Evolutionary conservation across 2,329 filamentous ascomycete species (phyloP).

Genomic region (Zasmidium angulare): DNA sequence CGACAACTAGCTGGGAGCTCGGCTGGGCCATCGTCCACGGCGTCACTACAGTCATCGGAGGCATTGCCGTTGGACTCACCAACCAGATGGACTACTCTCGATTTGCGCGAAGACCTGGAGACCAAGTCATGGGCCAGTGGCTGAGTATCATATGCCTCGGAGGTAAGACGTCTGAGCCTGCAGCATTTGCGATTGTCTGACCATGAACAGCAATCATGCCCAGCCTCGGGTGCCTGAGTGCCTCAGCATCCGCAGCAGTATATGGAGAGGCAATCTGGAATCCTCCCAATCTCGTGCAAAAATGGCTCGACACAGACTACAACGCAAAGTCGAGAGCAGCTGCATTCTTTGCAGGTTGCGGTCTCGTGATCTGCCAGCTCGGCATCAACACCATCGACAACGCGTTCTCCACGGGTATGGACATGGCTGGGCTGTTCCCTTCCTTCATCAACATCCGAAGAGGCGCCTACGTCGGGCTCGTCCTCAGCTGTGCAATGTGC

Average conservation of each 20-base stretch:
- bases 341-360: slow-evolving; percentile 49
- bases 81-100: slow-evolving; percentile 42
- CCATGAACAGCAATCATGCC: slow-evolving; percentile 44
- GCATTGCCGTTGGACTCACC: slow-evolving; percentile 46
- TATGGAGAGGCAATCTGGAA: slow-evolving; percentile 53
- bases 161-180: neutral
- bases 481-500: slow-evolving; percentile 47
- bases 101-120: slow-evolving; percentile 37
- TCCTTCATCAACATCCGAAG: slow-evolving; percentile 58
- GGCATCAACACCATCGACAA: slow-evolving; percentile 50
- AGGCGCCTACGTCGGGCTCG: slow-evolving; percentile 50
- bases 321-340: slow-evolving; percentile 40
- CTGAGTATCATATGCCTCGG: slow-evolving; percentile 50
- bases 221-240: slow-evolving; percentile 58
- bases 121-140: slow-evolving; percentile 48
- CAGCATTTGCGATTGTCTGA: neutral
- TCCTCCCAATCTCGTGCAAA: slow-evolving; percentile 43
- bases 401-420: slow-evolving; percentile 54
- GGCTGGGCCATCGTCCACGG: slow-evolving; percentile 41
- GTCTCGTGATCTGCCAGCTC: slow-evolving; percentile 47
- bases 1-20: slow-evolving; percentile 39
- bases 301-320: slow-evolving; percentile 38
- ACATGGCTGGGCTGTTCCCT: slow-evolving; percentile 54
- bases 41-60: slow-evolving; percentile 45
- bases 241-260: slow-evolving; percentile 54